These are phyloP conservation scores for Termitomyces sp. DNA, from an alignment of 768 basidiomycete species.

Conservation along the genomic window DNA sequence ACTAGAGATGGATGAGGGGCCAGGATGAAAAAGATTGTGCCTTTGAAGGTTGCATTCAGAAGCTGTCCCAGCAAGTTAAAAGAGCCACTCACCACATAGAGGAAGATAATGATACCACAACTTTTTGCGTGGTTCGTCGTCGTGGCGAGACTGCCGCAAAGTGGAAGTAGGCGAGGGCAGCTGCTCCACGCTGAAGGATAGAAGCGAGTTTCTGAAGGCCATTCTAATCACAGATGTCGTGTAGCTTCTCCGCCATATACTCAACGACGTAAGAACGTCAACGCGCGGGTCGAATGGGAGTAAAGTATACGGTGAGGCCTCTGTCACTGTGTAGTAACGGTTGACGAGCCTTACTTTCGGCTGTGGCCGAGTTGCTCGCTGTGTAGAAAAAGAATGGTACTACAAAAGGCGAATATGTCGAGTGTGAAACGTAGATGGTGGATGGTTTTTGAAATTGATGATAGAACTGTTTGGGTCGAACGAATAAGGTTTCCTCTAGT, in stretches of 20 bases:
- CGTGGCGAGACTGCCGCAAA: background rate
- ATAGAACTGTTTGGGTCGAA: too few species aligned
- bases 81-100: slow-evolving; percentile 38
- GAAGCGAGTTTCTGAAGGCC: slow-evolving; percentile 14
- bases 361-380: background rate
- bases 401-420: background rate
- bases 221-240: slow-evolving; percentile 10
- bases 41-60: slow-evolving; percentile 9
- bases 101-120: slow-evolving; percentile 57
- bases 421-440: background rate
- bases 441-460: background rate
- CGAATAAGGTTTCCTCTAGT: too few species aligned
- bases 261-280: background rate
- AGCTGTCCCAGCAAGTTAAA: background rate
- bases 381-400: background rate
- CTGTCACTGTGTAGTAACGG: too few species aligned
- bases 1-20: slow-evolving; percentile 74
- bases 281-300: background rate
- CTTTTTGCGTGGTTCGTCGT: slow-evolving; percentile 29
- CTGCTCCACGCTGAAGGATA: slow-evolving; percentile 16
- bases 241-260: slow-evolving; percentile 6
- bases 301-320: background rate
- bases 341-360: background rate
- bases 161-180: slow-evolving; percentile 5
- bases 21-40: slow-evolving; percentile 50